These are phyloP conservation scores for Parmales sp. DNA, from an alignment of 108 stramenopile genomes.

Conservation along the genomic window DNA sequence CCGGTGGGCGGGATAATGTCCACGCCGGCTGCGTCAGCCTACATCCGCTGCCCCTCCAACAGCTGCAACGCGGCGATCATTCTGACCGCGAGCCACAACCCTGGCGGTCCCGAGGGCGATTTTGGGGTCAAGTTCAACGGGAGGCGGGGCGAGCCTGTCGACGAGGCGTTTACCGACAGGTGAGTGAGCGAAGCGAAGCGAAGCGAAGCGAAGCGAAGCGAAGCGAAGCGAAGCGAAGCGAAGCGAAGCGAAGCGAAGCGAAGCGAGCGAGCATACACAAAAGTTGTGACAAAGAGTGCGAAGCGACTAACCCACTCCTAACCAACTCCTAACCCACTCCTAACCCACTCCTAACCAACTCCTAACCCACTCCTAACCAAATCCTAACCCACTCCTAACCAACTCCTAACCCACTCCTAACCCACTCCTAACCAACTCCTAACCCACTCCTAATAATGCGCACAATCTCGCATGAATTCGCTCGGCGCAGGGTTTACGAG, in stretches of 20 bases:
- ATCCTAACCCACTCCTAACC: too few relatives aligned
- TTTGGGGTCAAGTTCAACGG: conserved; percentile 97
- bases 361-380: too few relatives aligned
- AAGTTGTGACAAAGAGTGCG: neutral
- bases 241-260: too few relatives aligned
- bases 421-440: too few relatives aligned
- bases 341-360: too few relatives aligned
- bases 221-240: too few relatives aligned
- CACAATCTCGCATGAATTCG: too few relatives aligned
- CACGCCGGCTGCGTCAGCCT: conserved; percentile 56
- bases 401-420: too few relatives aligned
- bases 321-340: too few relatives aligned
- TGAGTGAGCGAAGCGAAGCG: conserved; percentile 39
- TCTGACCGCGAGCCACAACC: conserved; percentile 95
- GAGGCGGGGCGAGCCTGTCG: conserved; percentile 88
- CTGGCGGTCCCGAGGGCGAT: conserved; percentile 97
- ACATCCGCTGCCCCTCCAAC: conserved; percentile 28
- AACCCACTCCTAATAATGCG: too few relatives aligned
- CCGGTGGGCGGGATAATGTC: conserved; percentile 87
- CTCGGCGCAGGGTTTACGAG: too few relatives aligned
- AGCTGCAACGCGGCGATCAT: conserved; percentile 89
- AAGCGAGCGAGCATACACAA: neutral
- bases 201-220: too few relatives aligned
- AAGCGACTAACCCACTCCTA: neutral
- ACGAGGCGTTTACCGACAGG: conserved; percentile 88